Percentiles rank a stretch among this genome's conserved stretches.
phyloP scores from a whole-genome alignment of 345 rosid genomes.

The Melaleuca alternifolia region DNA sequence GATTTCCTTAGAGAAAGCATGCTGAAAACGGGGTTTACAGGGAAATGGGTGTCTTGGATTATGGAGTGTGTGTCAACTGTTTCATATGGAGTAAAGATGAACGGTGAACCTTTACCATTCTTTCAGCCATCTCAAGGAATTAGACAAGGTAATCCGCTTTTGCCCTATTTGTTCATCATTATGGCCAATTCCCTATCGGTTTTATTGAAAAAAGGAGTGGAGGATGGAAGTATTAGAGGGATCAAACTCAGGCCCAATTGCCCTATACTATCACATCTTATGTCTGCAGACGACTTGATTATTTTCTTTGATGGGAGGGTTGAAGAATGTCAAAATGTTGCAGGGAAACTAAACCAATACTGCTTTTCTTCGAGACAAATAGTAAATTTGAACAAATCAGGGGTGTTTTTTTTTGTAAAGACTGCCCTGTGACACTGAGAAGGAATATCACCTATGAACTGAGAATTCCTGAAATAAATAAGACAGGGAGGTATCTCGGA shows the following conservation, averaged over 20 bases:
- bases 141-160: not conserved
- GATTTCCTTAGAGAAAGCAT: no score
- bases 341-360: no score
- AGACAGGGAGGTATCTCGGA: no score
- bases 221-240: not conserved
- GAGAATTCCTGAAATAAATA: no score
- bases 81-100: not conserved
- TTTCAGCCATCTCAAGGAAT: not conserved
- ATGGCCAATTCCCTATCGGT: not conserved
- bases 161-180: not conserved
- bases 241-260: not conserved
- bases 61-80: not conserved
- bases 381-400: no score
- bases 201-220: not conserved
- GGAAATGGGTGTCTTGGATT: not conserved
- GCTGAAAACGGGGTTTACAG: no score
- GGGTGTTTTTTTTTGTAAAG: no score
- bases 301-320: no score
- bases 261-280: not conserved
- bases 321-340: no score
- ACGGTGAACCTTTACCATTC: not conserved
- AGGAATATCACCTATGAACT: no score
- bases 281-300: not conserved
- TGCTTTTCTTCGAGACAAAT: no score
- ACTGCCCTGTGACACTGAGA: no score